Evolutionary conservation across 257 asterid genomes (phyloP).

Genomic region (Pogostemon cablin): DNA sequence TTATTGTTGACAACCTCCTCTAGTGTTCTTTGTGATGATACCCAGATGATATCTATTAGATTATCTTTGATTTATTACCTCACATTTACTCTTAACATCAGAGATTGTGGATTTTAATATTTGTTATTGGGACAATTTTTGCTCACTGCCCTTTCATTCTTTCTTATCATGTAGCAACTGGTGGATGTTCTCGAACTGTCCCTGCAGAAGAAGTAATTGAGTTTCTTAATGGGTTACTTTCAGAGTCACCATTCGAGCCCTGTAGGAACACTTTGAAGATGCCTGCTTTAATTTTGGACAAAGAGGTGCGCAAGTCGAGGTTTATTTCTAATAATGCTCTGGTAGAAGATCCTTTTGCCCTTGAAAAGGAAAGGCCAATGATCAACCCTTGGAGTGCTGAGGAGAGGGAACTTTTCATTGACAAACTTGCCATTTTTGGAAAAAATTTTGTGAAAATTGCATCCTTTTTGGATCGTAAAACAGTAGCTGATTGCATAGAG

Average conservation of each 20-base stretch:
- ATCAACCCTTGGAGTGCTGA: constrained; percentile 78
- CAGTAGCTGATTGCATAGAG: constrained; percentile 91
- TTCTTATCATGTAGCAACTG: constrained; percentile 59
- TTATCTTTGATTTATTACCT: constrained; percentile 6
- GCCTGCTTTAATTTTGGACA: constrained; percentile 88
- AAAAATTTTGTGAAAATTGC: constrained; percentile 80
- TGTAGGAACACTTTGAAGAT: constrained; percentile 64
- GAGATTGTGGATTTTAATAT: background rate
- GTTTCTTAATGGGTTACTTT: constrained; percentile 56
- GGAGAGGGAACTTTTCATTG: constrained; percentile 79
- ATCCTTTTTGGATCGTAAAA: constrained; percentile 74
- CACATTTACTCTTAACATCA: constrained; percentile 4
- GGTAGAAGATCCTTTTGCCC: constrained; percentile 86
- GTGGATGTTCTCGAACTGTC: constrained; percentile 57
- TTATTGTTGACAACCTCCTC: background rate
- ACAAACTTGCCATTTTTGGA: constrained; percentile 71
- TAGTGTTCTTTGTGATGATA: background rate
- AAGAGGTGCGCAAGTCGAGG: constrained; percentile 54
- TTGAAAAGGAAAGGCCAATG: constrained; percentile 72
- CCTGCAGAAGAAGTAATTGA: constrained; percentile 60
- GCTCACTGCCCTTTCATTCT: constrained; percentile 4
- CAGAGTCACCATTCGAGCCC: constrained; percentile 59
- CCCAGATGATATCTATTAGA: constrained; percentile 1
- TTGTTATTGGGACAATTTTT: constrained; percentile 12
- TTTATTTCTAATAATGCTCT: constrained; percentile 74